Evolutionary conservation across 164 flowering plant species (phyloP).

Genomic region (Malania oleifera): DNA sequence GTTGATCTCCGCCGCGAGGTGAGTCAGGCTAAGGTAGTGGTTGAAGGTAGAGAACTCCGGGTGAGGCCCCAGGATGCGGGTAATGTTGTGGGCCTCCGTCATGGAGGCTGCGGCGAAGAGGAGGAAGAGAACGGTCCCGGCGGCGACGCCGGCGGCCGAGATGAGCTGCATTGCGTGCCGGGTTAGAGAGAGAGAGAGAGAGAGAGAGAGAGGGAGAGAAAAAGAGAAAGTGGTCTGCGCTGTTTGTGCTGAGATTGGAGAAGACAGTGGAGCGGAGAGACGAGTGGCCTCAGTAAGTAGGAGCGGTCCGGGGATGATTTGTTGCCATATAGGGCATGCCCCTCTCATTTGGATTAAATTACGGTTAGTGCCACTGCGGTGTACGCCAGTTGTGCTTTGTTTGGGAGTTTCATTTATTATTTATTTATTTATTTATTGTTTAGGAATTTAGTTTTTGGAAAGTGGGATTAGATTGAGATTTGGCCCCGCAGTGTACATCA

Average conservation of each 20-base stretch:
- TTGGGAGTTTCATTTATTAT: too few species aligned
- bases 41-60: slow-evolving; percentile 62
- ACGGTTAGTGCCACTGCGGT: slow-evolving; percentile 9
- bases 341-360: neutral
- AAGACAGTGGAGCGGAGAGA: neutral
- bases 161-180: slow-evolving; percentile 19
- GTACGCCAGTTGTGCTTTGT: too few species aligned
- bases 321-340: neutral
- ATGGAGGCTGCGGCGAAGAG: slow-evolving; percentile 4
- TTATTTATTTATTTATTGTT: too few species aligned
- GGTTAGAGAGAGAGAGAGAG: neutral
- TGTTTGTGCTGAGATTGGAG: neutral
- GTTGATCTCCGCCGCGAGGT: slow-evolving; percentile 79
- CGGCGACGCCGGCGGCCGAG: slow-evolving; percentile 3
- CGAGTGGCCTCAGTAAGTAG: neutral
- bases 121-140: slow-evolving; percentile 3
- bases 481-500: too few species aligned
- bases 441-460: too few species aligned
- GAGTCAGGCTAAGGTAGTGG: slow-evolving; percentile 58
- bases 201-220: too few species aligned
- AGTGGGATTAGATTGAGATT: too few species aligned
- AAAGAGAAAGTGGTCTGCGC: too few species aligned
- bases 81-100: slow-evolving; percentile 47
- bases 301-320: neutral
- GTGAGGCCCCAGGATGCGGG: slow-evolving; percentile 34